Evolutionary conservation across 805 yeast species (phyloP).

Genomic region (Saccharomycopsis vini): DNA sequence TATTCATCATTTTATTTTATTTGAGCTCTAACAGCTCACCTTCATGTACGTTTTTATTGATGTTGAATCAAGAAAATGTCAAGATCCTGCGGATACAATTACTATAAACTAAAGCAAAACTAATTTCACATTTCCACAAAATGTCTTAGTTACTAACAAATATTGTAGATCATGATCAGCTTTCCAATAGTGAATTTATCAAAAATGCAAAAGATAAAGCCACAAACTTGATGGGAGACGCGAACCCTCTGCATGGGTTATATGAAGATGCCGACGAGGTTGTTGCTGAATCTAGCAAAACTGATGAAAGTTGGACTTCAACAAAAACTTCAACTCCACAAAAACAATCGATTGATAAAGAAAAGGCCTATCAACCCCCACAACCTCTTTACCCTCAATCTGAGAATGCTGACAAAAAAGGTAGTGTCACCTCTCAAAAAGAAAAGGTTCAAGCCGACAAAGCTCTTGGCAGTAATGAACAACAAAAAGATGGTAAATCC

Average conservation of each 20-base stretch:
- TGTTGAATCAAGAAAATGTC: not conserved
- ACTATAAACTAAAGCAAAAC: too few relatives aligned
- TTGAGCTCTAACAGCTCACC: slow-evolving; percentile 10
- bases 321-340: not conserved
- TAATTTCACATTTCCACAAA: not conserved
- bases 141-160: not conserved
- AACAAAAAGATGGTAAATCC: slow-evolving; percentile 15
- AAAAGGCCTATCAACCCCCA: too few relatives aligned
- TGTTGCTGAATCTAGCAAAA: not conserved
- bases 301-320: not conserved
- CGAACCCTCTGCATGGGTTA: slow-evolving; percentile 1
- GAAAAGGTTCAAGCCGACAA: slow-evolving; percentile 18
- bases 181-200: slow-evolving; percentile 8
- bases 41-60: slow-evolving; percentile 1
- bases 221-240: slow-evolving; percentile 4
- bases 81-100: too few relatives aligned
- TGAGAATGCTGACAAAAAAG: not conserved
- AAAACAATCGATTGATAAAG: too few relatives aligned
- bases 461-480: slow-evolving; percentile 13
- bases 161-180: slow-evolving; percentile 10
- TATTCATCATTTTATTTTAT: slow-evolving; percentile 14
- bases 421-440: not conserved
- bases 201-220: slow-evolving; percentile 12
- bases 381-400: slow-evolving; percentile 18
- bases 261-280: not conserved